These are phyloP conservation scores for Macrophomina tecta DNA, from an alignment of 2,329 filamentous ascomycete species.

Conservation along the genomic window DNA sequence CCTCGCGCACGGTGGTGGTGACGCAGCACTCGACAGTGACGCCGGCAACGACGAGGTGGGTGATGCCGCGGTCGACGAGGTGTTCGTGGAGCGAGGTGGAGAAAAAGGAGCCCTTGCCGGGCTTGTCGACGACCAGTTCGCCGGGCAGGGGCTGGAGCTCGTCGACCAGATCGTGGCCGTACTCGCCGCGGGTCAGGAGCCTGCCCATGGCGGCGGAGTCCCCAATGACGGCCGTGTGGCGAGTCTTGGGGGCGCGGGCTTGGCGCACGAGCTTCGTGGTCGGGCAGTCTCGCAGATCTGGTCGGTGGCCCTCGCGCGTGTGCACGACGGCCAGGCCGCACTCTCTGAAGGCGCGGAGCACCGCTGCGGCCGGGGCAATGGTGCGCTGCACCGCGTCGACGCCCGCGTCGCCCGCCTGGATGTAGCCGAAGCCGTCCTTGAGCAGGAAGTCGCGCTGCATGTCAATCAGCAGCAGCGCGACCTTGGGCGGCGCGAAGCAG, in stretches of 20 bases:
- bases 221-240: slow-evolving; percentile 54
- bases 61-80: slow-evolving; percentile 57
- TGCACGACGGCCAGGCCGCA: slow-evolving; percentile 54
- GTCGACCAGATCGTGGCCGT: slow-evolving; percentile 63
- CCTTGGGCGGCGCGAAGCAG: slow-evolving; percentile 48
- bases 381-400: slow-evolving; percentile 50
- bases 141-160: slow-evolving; percentile 56
- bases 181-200: slow-evolving; percentile 63
- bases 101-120: slow-evolving; percentile 59
- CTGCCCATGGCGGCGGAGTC: slow-evolving; percentile 61
- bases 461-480: slow-evolving; percentile 61
- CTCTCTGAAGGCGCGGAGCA: slow-evolving; percentile 51
- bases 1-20: slow-evolving; percentile 58
- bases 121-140: slow-evolving; percentile 62
- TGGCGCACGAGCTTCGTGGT: slow-evolving; percentile 60
- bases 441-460: slow-evolving; percentile 62
- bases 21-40: slow-evolving; percentile 64
- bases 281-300: slow-evolving; percentile 62
- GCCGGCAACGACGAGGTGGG: slow-evolving; percentile 60
- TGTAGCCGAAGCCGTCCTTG: slow-evolving; percentile 55
- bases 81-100: slow-evolving; percentile 61
- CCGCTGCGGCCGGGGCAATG: slow-evolving; percentile 49
- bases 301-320: slow-evolving; percentile 60
- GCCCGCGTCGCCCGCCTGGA: slow-evolving; percentile 54
- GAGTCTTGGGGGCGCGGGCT: slow-evolving; percentile 53